Conservation (phyloP, 331 rosid species). For the Prunus yedoensis region DNA sequence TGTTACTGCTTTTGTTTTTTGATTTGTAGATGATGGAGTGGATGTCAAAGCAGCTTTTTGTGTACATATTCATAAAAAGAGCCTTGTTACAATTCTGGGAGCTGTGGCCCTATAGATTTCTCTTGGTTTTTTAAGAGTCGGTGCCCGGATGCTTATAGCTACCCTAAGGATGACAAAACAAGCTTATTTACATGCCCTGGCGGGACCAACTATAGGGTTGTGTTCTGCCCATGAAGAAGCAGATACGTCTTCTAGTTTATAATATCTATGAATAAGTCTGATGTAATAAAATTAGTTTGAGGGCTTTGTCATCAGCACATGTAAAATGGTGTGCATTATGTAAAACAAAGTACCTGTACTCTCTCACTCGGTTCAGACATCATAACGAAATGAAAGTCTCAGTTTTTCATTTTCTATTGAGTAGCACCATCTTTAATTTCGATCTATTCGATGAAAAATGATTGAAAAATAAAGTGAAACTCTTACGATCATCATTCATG, state of each 20-base stretch:
- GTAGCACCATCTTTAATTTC: too few species aligned
- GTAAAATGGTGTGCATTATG: not conserved
- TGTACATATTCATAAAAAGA: too few species aligned
- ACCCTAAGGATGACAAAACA: constrained; percentile 28
- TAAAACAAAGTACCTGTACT: not conserved
- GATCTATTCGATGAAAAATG: too few species aligned
- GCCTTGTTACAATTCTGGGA: too few species aligned
- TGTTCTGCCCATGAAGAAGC: constrained; percentile 23
- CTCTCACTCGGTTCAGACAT: too few species aligned
- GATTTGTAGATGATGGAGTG: too few species aligned
- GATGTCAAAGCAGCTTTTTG: too few species aligned
- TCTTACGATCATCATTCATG: too few species aligned
- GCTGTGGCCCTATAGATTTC: constrained; percentile 16
- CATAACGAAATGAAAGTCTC: too few species aligned
- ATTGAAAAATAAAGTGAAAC: too few species aligned
- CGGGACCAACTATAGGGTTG: constrained; percentile 32
- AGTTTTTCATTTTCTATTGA: too few species aligned
- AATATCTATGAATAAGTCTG: not conserved
- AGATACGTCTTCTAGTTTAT: not conserved
- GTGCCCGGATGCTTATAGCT: constrained; percentile 35
- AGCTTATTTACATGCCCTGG: constrained; percentile 32
- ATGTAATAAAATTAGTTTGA: not conserved
- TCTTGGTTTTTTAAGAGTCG: constrained; percentile 24
- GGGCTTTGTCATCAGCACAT: not conserved
- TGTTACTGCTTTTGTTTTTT: too few species aligned